Conservation (phyloP, 2,329 filamentous ascomycete genomes). For the Fusarium nodosum region DNA sequence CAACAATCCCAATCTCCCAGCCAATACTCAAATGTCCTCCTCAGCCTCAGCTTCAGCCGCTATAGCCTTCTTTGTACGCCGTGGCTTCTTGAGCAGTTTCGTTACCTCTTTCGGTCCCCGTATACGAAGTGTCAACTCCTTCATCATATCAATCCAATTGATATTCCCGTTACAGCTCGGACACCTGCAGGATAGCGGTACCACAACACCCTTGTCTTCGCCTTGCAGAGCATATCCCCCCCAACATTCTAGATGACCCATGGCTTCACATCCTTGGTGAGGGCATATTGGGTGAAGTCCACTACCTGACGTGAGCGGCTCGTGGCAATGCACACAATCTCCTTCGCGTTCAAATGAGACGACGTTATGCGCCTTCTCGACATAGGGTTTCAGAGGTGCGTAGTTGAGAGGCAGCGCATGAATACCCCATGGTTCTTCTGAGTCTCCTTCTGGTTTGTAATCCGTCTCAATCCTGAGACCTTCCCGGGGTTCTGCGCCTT, state of each 20-base stretch:
- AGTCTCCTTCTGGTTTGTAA: conserved; percentile 55
- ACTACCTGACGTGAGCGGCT: conserved; percentile 59
- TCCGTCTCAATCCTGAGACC: conserved; percentile 70
- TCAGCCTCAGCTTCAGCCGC: conserved; percentile 26
- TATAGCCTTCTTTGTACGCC: conserved; percentile 49
- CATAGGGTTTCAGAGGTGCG: conserved; percentile 64
- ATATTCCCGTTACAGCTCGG: conserved; percentile 74
- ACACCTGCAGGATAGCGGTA: conserved; percentile 79
- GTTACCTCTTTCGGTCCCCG: conserved; percentile 78
- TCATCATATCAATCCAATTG: conserved; percentile 83
- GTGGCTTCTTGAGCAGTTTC: conserved; percentile 72
- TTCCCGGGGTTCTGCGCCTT: conserved; percentile 61
- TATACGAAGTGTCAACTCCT: conserved; percentile 80
- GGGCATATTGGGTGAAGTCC: conserved; percentile 72
- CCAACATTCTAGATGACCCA: conserved; percentile 73
- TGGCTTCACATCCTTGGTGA: conserved; percentile 65
- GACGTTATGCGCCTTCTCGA: conserved; percentile 67
- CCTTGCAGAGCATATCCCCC: conserved; percentile 63
- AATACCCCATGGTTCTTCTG: conserved; percentile 60
- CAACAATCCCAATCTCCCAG: conserved; percentile 5
- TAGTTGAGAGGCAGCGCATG: conserved; percentile 70
- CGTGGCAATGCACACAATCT: conserved; percentile 66
- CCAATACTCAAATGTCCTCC: conserved; percentile 17
- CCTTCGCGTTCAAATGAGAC: conserved; percentile 70
- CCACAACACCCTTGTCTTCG: conserved; percentile 60